Base-by-base conservation (phyloP, 345 rosid genomes). In the Camelina neglecta region DNA sequence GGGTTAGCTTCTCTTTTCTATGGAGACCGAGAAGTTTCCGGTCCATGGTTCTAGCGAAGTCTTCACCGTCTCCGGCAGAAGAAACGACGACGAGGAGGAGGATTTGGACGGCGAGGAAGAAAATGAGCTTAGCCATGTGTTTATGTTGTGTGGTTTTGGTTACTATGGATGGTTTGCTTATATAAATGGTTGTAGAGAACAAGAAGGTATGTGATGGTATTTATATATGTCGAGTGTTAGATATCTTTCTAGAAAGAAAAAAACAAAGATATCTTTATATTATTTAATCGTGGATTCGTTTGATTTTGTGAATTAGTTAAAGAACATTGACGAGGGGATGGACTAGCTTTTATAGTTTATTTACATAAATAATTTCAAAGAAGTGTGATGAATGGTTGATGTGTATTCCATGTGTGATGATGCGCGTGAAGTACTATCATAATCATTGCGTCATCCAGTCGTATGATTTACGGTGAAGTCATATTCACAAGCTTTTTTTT, bases 1-100 rank as follows among this genome's bases (percentile, higher is more conserved):
- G 93, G 69, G 84, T 87, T 10, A 88, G 83, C 82, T 88, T 92
- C 77, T 89, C 85, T 45, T 77, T 88, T 65, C 44, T 80, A 23
- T 71, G 53, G 41, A 77, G 69, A 20, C 85, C 84, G 15, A 82
- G 61, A 15, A 75, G 73, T 13, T 78, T 70, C 23, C 70, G 75
- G 57, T 85, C 81, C 67, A 83, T 16, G 69, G 78, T 70, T 69
- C 70, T 84, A 4, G 65, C 77, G 38, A 81, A 83, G 56, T 72
- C 81, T 2, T 75, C 36, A 1, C 45, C 82, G 35, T 75, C 53
- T 45, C 36, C 71, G 8, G 67, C 2, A 47, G 79, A 68, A 11
- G 70, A 63, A 36, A 67, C 54, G 7, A 15, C 50, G 45, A 72
- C 72, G 15, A 79, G 42, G 54, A 72, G 65, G 35, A 65, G 59